These are phyloP conservation scores for Hymenoscyphus fructigenus DNA, from an alignment of 2,329 filamentous ascomycete species.

Conservation along the genomic window DNA sequence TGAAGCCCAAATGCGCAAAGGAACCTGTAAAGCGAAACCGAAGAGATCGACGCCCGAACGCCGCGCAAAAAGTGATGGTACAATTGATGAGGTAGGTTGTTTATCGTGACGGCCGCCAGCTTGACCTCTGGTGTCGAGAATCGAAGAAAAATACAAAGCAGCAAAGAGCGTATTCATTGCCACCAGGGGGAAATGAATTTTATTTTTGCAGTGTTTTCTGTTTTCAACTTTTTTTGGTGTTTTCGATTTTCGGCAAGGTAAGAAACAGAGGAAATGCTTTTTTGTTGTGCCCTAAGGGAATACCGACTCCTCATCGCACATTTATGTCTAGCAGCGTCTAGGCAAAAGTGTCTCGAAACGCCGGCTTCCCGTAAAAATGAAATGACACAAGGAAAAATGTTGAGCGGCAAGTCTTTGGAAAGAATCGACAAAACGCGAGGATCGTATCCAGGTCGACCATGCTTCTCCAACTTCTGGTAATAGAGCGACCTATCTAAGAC, in stretches of 20 bases:
- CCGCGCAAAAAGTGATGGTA: not conserved
- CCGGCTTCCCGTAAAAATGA: not conserved
- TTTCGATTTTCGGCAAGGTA: not conserved
- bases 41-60: not conserved
- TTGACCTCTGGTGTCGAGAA: not conserved
- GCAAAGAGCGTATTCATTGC: not conserved
- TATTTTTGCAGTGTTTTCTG: not conserved
- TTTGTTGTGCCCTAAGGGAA: not conserved
- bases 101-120: not conserved
- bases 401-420: too few species aligned
- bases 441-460: too few species aligned
- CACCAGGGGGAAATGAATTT: not conserved
- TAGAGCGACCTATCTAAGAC: conserved; percentile 16
- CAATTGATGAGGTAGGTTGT: not conserved
- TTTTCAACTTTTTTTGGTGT: not conserved
- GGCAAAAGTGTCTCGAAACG: not conserved
- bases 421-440: too few species aligned
- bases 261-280: not conserved
- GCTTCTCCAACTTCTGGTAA: too few species aligned
- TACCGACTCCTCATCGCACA: not conserved
- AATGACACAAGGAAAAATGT: not conserved
- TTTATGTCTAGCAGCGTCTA: not conserved
- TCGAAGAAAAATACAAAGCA: not conserved
- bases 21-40: not conserved
- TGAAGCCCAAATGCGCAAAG: not conserved